Evolutionary conservation across 768 basidiomycete species (phyloP), one percentile per base, ranked within the genome.

Genomic region (Lentinula aciculospora): DNA sequence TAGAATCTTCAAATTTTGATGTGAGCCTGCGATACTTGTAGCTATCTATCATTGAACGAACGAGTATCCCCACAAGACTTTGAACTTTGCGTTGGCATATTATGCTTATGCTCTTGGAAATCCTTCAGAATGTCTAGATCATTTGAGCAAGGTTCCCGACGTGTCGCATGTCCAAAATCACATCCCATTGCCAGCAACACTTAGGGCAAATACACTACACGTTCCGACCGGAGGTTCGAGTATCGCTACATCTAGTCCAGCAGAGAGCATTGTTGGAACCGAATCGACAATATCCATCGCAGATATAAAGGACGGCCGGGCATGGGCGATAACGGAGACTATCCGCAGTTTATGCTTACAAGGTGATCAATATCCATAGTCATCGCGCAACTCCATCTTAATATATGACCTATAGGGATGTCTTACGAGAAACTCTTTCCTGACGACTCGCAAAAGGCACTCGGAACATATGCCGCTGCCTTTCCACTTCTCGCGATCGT

Each of bases 281-380:
- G 63, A 73, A 15, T 69, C 74, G 4, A 68, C 78, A 19, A 62
- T 73, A 0, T 73, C 74, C 4, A 64, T 75, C 25, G 71, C 81
- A 3, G 85, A 88, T 59, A 78, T 90, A 49, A 76, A 74, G 51
- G 86, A 91, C 64, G 88, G 87, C 15, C 78, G 81, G 64, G 81
- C 78, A 25, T 93, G 89, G 89, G 81, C 84, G 0, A 75, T 87
- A 62, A 76, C 81, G 13, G 92, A 94, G 66, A 79, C 84, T 2
- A 71, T 94, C 58, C 81, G 93, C 36, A 89, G 88, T 50, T 71
- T 86, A 47, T 92, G 91, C 68, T 71, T 94, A 25, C 81, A 88
- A 77, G 93, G 93, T 91, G 34, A 44, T 23, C 61, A 75, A 68
- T 4, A 3, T 54, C 25, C 29, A 36, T 15, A 54, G 27, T 53